Conservation (phyloP, 345 rosid genomes). For the Eucalyptus cladocalyx region DNA sequence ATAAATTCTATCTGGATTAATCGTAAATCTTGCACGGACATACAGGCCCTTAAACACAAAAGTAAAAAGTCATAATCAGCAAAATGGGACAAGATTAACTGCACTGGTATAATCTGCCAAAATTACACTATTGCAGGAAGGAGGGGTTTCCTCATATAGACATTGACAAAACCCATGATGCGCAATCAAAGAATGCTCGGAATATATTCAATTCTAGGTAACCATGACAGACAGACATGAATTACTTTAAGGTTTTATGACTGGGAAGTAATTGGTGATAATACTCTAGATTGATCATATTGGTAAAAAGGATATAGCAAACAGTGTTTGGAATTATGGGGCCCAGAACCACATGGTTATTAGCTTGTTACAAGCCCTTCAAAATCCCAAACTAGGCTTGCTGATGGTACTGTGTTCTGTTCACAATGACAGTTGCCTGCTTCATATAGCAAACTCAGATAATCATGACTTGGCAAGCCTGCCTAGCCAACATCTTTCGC, state of each 20-base stretch:
- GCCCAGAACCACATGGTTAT: background rate
- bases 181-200: background rate
- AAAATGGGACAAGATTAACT: background rate
- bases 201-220: background rate
- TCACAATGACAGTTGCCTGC: background rate
- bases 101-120: background rate
- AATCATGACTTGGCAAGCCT: background rate
- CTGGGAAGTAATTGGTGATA: background rate
- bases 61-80: background rate
- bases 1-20: slow-evolving; percentile 89
- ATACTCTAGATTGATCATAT: background rate
- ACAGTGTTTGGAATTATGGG: background rate
- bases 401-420: background rate
- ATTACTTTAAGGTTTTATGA: background rate
- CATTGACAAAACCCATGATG: background rate
- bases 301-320: background rate
- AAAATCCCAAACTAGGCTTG: background rate
- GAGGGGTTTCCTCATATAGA: background rate
- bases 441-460: background rate
- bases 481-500: background rate
- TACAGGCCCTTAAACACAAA: slow-evolving; percentile 48
- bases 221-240: background rate
- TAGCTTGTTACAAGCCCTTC: background rate
- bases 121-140: rapidly evolving
- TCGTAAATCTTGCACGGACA: slow-evolving; percentile 67